These are phyloP conservation scores for Colletotrichum aenigma DNA, from an alignment of 2,329 filamentous ascomycete species.

Conservation along the genomic window DNA sequence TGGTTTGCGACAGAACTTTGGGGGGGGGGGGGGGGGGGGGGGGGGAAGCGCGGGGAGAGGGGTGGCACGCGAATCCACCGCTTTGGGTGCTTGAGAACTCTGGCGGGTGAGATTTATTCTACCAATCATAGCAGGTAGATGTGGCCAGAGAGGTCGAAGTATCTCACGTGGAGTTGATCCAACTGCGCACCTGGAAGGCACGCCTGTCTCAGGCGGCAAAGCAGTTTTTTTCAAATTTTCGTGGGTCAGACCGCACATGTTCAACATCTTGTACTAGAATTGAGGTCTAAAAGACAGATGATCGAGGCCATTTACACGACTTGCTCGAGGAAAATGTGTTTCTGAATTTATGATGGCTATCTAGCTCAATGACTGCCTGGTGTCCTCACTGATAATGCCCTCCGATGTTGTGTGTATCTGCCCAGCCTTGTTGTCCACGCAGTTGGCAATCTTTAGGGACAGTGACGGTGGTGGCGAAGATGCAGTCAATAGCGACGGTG, in stretches of 20 bases:
- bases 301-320: neutral
- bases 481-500: neutral
- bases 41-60: neutral
- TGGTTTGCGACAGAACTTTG: neutral
- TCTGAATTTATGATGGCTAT: neutral
- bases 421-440: accelerated
- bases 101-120: neutral
- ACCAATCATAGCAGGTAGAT: neutral
- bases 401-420: neutral
- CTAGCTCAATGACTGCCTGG: neutral
- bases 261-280: accelerated
- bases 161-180: neutral
- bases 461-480: accelerated
- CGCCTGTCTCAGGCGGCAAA: neutral
- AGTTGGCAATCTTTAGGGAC: neutral
- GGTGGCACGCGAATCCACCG: neutral
- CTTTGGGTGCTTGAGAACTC: neutral
- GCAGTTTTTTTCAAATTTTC: accelerated
- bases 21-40: accelerated
- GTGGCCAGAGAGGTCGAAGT: neutral
- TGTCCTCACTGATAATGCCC: neutral
- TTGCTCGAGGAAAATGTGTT: neutral
- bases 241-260: accelerated
- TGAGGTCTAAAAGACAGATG: neutral
- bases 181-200: neutral